phyloP scores from a whole-genome alignment of 129 eudicot genomes.

The Flaveria robusta region DNA sequence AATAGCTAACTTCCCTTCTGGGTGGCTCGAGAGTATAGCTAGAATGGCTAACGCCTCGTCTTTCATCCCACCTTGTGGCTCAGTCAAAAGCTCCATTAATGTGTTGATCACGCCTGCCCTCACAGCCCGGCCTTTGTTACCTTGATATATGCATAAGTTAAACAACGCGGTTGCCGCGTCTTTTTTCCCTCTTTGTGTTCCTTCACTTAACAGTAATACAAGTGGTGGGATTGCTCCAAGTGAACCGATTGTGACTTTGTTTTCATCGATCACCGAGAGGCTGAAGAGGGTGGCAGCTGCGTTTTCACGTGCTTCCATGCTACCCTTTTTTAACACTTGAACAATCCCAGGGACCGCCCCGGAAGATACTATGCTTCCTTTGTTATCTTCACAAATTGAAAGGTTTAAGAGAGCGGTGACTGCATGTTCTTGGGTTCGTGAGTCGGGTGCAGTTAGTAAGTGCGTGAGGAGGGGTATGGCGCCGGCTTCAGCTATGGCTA shows the following conservation, averaged over 20 bases:
- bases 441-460: conserved; percentile 64
- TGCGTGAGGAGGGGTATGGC: conserved; percentile 83
- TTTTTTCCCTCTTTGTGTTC: conserved; percentile 89
- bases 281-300: conserved; percentile 95
- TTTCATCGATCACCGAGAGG: conserved; percentile 86
- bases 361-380: conserved; percentile 65
- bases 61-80: conserved; percentile 82
- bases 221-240: conserved; percentile 88
- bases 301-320: conserved; percentile 93
- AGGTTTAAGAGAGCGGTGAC: conserved; percentile 94
- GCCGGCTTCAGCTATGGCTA: conserved; percentile 91
- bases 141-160: conserved; percentile 87
- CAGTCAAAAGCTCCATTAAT: conserved; percentile 64
- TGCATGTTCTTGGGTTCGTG: conserved; percentile 93
- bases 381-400: conserved; percentile 85
- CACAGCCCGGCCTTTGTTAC: conserved; percentile 89
- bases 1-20: conserved; percentile 76
- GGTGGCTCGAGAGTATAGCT: conserved; percentile 79
- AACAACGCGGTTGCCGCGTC: conserved; percentile 96
- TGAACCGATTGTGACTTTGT: conserved; percentile 74
- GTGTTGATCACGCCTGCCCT: conserved; percentile 78
- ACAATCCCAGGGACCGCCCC: conserved; percentile 97
- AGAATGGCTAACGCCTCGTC: conserved; percentile 87
- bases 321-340: conserved; percentile 72
- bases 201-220: conserved; percentile 64